Evolutionary conservation across 495 filamentous ascomycete species (phyloP), one percentile per base, ranked within the genome.

Genomic region (Jackrogersella minutella): DNA sequence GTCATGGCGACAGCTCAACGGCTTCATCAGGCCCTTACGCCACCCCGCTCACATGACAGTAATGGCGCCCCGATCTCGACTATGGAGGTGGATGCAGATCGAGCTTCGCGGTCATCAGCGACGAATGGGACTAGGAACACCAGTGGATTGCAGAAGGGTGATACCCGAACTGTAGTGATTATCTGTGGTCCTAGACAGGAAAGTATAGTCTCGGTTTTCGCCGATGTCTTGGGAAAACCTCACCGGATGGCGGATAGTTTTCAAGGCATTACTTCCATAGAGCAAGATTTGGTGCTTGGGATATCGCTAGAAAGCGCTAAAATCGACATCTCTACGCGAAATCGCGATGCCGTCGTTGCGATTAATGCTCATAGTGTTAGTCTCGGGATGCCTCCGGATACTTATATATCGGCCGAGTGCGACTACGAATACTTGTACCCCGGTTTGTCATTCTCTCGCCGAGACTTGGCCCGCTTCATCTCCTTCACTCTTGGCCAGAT

Each of bases 391-490:
- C 84, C 85, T 9, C 86, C 86, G 14, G 88, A 90, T 60, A 80
- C 86, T 34, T 70, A 80, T 34, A 80, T 92, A 22, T 90, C 86
- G 2, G 80, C 85, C 26, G 71, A 79, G 16, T 91, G 89, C 73
- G 87, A 93, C 73, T 93, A 92, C 76, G 91, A 95, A 75, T 95
- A 93, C 65, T 80, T 95, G 17, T 93, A 93, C 78, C 88, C 89
- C 7, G 81, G 87, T 56, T 79, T 79, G 39, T 86, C 88, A 0
- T 92, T 89, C 73, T 86, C 88, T 59, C 85, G 91, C n/a, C 83
- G 90, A 31, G 91, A 93, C 71, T 75, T 93, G 13, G 84, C 91
- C 3, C 85, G 91, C 10, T 93, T 93, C 68, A 81, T 93, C 21
- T 88, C 89, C 5, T 85, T 93, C 71, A 87, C 90, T 28, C 81